These are phyloP conservation scores for Boletus tylopilopsis DNA, from an alignment of 768 basidiomycete genomes.

Conservation along the genomic window DNA sequence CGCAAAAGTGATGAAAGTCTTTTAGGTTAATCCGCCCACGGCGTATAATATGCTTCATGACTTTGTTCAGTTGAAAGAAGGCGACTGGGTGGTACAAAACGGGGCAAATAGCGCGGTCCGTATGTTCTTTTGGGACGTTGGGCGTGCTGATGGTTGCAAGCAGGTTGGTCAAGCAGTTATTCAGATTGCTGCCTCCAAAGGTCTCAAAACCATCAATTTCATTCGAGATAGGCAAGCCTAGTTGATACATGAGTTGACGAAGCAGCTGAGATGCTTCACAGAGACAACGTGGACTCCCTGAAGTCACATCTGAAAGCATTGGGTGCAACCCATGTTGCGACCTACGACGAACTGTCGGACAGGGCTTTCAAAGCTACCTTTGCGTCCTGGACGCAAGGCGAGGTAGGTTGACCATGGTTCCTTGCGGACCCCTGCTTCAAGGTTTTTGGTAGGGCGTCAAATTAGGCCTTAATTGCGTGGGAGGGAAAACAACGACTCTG, in stretches of 20 bases:
- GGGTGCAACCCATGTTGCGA: slow-evolving; percentile 74
- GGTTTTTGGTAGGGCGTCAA: slow-evolving; percentile 33
- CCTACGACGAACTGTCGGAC: slow-evolving; percentile 70
- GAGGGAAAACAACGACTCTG: slow-evolving; percentile 62
- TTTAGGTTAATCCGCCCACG: slow-evolving; percentile 76
- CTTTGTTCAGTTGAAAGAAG: slow-evolving; percentile 58
- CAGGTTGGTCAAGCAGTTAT: slow-evolving; percentile 85
- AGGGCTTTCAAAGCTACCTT: slow-evolving; percentile 50
- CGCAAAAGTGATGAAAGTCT: background rate
- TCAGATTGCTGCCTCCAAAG: slow-evolving; percentile 71
- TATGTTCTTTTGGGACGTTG: slow-evolving; percentile 2
- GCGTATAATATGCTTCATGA: slow-evolving; percentile 80
- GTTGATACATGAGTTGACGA: background rate
- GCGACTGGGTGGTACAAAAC: slow-evolving; percentile 84
- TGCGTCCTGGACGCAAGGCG: slow-evolving; percentile 61
- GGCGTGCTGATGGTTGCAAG: slow-evolving; percentile 1
- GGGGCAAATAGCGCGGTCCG: slow-evolving; percentile 81
- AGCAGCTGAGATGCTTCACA: slow-evolving; percentile 20
- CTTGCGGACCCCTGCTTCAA: slow-evolving; percentile 6
- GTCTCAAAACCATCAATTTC: slow-evolving; percentile 77
- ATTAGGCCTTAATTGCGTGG: slow-evolving; percentile 54
- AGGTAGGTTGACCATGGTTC: slow-evolving; percentile 35
- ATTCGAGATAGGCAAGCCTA: slow-evolving; percentile 61
- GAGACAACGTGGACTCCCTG: slow-evolving; percentile 51
- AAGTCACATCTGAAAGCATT: slow-evolving; percentile 50